Evolutionary conservation across 2,329 filamentous ascomycete species (phyloP).

Genomic region (Knoxdaviesia proteae): DNA sequence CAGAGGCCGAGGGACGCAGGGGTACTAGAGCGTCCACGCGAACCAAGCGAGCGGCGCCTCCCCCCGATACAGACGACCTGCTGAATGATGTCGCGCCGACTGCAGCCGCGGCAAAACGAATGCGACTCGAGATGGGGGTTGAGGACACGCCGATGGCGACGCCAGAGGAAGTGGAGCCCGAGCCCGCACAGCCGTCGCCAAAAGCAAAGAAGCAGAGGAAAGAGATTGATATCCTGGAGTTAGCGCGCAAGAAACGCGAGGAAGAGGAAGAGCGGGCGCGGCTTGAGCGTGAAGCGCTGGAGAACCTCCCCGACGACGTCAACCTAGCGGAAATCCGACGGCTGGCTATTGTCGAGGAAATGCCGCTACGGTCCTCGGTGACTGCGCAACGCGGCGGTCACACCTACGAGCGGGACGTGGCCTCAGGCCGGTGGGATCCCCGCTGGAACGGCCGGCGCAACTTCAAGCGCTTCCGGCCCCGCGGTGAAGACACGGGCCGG

Average conservation of each 20-base stretch:
- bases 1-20: slow-evolving; percentile 8
- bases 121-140: slow-evolving; percentile 38
- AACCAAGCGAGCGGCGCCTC: slow-evolving; percentile 20
- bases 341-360: slow-evolving; percentile 57
- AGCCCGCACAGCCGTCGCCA: slow-evolving; percentile 7
- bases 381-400: slow-evolving; percentile 13
- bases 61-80: slow-evolving; percentile 27
- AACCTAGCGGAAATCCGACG: slow-evolving; percentile 54
- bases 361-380: slow-evolving; percentile 33
- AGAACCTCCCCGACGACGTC: slow-evolving; percentile 35
- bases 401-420: slow-evolving; percentile 29
- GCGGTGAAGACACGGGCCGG: slow-evolving; percentile 26
- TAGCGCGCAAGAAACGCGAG: slow-evolving; percentile 37
- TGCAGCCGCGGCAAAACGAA: slow-evolving; percentile 58
- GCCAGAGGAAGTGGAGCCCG: slow-evolving; percentile 19
- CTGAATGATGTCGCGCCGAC: slow-evolving; percentile 59
- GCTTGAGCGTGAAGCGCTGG: slow-evolving; percentile 31
- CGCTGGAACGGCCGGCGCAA: slow-evolving; percentile 89
- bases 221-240: slow-evolving; percentile 48
- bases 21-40: slow-evolving; percentile 3
- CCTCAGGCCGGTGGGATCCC: slow-evolving; percentile 53
- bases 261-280: slow-evolving; percentile 44
- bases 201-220: slow-evolving; percentile 18
- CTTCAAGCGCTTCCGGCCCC: slow-evolving; percentile 68
- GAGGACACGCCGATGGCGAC: no score